These are phyloP conservation scores for Boletus vermiculosoides DNA, from an alignment of 768 basidiomycete genomes.

Conservation along the genomic window DNA sequence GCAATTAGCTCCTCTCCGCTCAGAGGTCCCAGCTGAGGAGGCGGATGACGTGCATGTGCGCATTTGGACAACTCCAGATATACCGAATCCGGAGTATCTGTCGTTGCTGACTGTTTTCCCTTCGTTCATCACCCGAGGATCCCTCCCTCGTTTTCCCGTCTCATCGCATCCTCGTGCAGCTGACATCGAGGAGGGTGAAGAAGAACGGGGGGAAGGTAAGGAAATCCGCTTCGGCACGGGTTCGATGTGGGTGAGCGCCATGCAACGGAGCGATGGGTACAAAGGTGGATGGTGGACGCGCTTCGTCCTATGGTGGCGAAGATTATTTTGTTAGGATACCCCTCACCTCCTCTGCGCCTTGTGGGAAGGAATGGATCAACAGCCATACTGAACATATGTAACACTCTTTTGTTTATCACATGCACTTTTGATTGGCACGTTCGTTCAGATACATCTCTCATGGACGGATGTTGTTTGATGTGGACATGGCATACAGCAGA, in stretches of 20 bases:
- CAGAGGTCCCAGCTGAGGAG: slow-evolving; percentile 33
- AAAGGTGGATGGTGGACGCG: slow-evolving; percentile 78
- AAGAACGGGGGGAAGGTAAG: slow-evolving; percentile 50
- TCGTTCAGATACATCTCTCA: slow-evolving; percentile 25
- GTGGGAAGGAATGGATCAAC: slow-evolving; percentile 7
- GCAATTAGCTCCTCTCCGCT: slow-evolving; percentile 32
- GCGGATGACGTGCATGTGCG: slow-evolving; percentile 57
- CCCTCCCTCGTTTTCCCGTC: slow-evolving; percentile 70
- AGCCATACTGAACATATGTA: slow-evolving; percentile 36
- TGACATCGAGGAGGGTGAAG: slow-evolving; percentile 73
- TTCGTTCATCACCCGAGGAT: slow-evolving; percentile 63
- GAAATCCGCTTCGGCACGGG: slow-evolving; percentile 80
- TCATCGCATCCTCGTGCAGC: slow-evolving; percentile 36
- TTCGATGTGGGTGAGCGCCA: slow-evolving; percentile 71
- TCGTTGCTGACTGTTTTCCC: slow-evolving; percentile 75
- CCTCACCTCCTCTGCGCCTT: background rate
- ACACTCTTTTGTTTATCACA: slow-evolving; percentile 32
- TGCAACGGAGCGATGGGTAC: slow-evolving; percentile 61
- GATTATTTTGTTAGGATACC: slow-evolving; percentile 64
- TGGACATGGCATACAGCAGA: slow-evolving; percentile 21
- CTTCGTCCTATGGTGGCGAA: slow-evolving; percentile 77
- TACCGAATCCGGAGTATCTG: slow-evolving; percentile 71
- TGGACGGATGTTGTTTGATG: slow-evolving; percentile 24
- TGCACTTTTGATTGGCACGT: slow-evolving; percentile 19
- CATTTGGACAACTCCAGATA: slow-evolving; percentile 79